Conservation (phyloP, 148 eudicot species). For the Euryodendron excelsum region DNA sequence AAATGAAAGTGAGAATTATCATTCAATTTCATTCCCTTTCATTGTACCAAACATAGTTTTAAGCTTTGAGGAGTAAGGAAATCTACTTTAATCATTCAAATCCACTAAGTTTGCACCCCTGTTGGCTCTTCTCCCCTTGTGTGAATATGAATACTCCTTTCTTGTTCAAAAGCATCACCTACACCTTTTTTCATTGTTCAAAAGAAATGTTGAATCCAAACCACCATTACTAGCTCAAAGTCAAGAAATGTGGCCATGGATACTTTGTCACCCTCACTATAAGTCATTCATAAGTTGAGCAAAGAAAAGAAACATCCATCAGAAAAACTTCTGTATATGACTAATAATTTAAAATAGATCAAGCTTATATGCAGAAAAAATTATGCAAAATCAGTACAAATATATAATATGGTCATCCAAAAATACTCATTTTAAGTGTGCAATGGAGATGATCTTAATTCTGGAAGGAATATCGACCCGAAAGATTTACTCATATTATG, state of each 20-base stretch:
- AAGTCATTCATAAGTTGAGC: neutral
- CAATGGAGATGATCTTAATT: neutral
- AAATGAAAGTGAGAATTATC: no score
- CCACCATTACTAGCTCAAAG: neutral
- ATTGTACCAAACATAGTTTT: neutral
- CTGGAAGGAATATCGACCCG: neutral
- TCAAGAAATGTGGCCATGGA: neutral
- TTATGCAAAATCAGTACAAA: no score
- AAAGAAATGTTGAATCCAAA: neutral
- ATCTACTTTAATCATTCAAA: no score
- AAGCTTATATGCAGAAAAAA: neutral
- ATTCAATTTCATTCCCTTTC: no score
- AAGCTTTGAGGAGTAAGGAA: neutral
- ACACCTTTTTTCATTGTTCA: no score
- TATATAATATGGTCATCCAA: neutral
- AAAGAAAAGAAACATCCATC: neutral
- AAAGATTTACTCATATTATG: neutral
- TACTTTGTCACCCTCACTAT: neutral
- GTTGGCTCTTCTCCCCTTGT: neutral
- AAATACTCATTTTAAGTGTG: neutral
- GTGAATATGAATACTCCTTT: no score
- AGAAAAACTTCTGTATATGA: neutral
- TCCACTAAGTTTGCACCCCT: no score
- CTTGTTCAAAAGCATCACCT: neutral
- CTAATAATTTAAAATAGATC: neutral